A percentile compares a stretch with the other conserved stretches of the same genome.
Conservation (phyloP, 1,284 basidiomycete genomes). For the Irpex sp. region DNA sequence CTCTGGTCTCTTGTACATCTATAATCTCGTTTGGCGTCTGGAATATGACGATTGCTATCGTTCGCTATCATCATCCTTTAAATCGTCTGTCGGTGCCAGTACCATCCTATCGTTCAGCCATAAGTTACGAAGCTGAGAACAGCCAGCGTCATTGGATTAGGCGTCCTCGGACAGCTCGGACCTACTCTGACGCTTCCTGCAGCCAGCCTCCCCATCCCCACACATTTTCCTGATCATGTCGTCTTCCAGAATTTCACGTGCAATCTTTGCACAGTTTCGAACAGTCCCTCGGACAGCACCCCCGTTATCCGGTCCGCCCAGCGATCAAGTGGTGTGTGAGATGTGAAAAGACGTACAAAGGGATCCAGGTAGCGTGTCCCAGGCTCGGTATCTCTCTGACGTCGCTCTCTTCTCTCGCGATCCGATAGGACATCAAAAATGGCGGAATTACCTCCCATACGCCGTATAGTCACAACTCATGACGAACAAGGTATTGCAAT, state of each 20-base stretch:
- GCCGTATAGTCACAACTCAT: conserved; percentile 51
- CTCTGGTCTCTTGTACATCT: conserved; percentile 1
- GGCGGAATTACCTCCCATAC: conserved; percentile 22
- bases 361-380: too few relatives aligned
- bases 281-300: too few relatives aligned
- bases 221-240: background rate
- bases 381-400: background rate
- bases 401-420: background rate
- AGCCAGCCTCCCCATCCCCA: background rate
- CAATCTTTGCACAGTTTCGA: background rate
- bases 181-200: background rate
- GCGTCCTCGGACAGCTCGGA: background rate
- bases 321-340: background rate
- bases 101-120: too few relatives aligned
- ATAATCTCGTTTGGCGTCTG: background rate
- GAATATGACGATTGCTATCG: background rate
- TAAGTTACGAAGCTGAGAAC: background rate
- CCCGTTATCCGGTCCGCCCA: background rate
- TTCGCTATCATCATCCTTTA: background rate
- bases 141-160: background rate
- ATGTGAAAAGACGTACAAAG: background rate
- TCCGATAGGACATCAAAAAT: background rate
- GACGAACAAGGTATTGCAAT: conserved; percentile 17
- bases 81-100: background rate
- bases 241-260: background rate